Conservation (phyloP, 2,329 filamentous ascomycete genomes). For the Bipolaris gigantea region DNA sequence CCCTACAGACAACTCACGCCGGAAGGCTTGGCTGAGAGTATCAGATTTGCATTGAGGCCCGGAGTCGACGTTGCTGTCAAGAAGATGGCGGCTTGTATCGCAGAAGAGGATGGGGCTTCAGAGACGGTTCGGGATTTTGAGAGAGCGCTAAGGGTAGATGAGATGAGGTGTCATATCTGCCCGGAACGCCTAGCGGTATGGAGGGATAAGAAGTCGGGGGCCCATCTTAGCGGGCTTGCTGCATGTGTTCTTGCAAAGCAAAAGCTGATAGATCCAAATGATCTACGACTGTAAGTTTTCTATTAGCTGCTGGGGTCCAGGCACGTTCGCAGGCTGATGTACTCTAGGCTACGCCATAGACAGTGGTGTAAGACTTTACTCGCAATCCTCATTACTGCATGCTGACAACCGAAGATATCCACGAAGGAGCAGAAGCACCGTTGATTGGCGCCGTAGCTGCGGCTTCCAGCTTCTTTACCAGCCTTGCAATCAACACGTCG, state of each 20-base stretch:
- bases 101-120: conserved; percentile 20
- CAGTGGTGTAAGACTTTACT: conserved; percentile 20
- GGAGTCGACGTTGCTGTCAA: conserved; percentile 30
- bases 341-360: conserved; percentile 18
- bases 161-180: conserved; percentile 25
- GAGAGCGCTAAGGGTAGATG: conserved; percentile 14
- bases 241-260: conserved; percentile 11
- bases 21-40: conserved; percentile 51
- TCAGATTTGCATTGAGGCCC: conserved; percentile 49
- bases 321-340: neutral
- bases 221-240: conserved; percentile 24
- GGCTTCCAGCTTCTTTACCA: conserved; percentile 12
- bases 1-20: conserved; percentile 51
- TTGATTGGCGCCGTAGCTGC: conserved; percentile 16
- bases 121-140: conserved; percentile 18
- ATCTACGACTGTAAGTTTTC: conserved; percentile 17
- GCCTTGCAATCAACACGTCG: conserved; percentile 13
- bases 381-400: neutral
- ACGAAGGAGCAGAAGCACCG: conserved; percentile 24
- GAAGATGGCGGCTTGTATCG: conserved; percentile 21
- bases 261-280: conserved; percentile 9
- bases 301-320: neutral
- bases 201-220: conserved; percentile 22
- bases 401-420: conserved; percentile 16
- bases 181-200: conserved; percentile 23